Evolutionary conservation across 805 yeast species (phyloP), one percentile per base, ranked within the genome.

Genomic region (Spathaspora passalidarum): DNA sequence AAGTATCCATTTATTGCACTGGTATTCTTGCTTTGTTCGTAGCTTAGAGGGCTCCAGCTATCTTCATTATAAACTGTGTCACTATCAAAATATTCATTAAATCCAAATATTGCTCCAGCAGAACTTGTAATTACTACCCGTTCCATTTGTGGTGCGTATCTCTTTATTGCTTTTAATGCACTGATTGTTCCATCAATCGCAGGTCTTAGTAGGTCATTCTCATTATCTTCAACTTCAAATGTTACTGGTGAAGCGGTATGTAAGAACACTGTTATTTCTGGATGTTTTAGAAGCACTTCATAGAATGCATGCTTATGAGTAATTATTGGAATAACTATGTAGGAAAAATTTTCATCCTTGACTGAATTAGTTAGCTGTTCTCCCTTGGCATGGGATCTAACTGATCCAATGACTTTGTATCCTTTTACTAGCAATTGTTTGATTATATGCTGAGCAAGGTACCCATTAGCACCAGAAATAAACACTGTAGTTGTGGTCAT

Each of bases 181-280:
- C 74, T 68, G 47, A 57, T 60, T 7, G 82, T 78, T 32, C 82
- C 84, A 16, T 65, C 55, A 5, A 77, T 59, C 1, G 84, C 82
- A 5, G 86, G 86, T 14, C 60, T 65, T 40, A 79, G 56, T 34
- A 80, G 60, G 42, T 75, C 81, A 18, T 71, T 63, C 42, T 74
- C 80, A 21, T 69, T 62, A 48, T 69, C 64, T 10, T 63, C 56
- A 21, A 67, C 57, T 6, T 67, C 63, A 49, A 70, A 72, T 32
- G 41, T 39, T 51, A 73, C 71, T 9, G 86, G 84, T 13, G 83
- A 73, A 3, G 86, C 86, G 7, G 80, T 69, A 58, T 81, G 86
- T 32, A 80, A 50, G 38, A 81, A 80, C 40, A 70, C 74, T 13
- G 65, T 63, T 44, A 78, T 69, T 23, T 79, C 81, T 19, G 73